Evolutionary conservation across 1,284 basidiomycete species (phyloP), one percentile per base, ranked within the genome.

Genomic region (Austroboletus olivaceoglutinosus): DNA sequence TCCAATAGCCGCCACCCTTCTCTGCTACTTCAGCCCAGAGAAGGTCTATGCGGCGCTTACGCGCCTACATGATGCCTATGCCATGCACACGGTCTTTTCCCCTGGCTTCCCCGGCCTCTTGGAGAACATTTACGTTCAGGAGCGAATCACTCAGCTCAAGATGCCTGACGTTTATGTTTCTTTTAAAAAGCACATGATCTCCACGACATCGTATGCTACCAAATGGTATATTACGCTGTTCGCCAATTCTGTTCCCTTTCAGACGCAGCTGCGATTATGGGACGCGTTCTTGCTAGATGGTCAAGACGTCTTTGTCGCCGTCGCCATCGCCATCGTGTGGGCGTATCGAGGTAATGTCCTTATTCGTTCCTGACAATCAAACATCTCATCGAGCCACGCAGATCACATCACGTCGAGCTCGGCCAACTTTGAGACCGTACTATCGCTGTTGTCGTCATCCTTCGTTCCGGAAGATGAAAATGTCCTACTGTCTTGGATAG

Each of bases 221-320:
- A 98, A 98, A 70, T 99, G 96, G 95, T 99, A 98, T 71, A 99
- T 99, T 69, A 99, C 97, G 2, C 76, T 99, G 16, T 96, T 95
- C 63, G 85, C 93, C 47, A 98, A 97, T 66, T 89, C 89, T 2
- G 86, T 99, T n/a, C 94, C 96, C 13, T 99, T 97, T 68, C 90
- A 94, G 70, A 93, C 89, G 40, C 94, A 98, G 73, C 73, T 99
- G 36, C 80, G 97, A 51, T 67, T 99, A 21, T 99, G 96, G 96
- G 96, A 99, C 69, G 91, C 83, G 2, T 89, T 96, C 63, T 75
- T 98, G 43, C 71, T 96, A 21, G 93, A 98, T 56, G 97, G 97
- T 6, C 80, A 84, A 60, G 95, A 99, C 64, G 76, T 94, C 8
- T 90, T 98, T 57, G 77, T 98, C 40, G 78, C 91, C 30, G 82